These are phyloP conservation scores for Solanum piurae DNA, from an alignment of 257 asterid species.

Conservation along the genomic window DNA sequence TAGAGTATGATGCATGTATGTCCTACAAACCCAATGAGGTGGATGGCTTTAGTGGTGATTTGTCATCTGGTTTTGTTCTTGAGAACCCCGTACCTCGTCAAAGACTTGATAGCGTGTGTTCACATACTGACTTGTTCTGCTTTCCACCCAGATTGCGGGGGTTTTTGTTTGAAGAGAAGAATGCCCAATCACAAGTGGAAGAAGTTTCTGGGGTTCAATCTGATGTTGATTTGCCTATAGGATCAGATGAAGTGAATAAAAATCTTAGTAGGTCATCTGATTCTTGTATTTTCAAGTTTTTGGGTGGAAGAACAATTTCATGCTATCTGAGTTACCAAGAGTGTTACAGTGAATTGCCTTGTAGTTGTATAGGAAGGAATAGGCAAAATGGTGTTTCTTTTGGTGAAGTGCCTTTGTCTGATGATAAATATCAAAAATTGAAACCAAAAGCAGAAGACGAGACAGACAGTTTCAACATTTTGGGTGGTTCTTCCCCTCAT, in stretches of 20 bases:
- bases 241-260: slow-evolving; percentile 12
- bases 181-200: slow-evolving; percentile 5
- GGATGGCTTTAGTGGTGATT: slow-evolving; percentile 17
- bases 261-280: slow-evolving; percentile 30
- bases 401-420: slow-evolving; percentile 21
- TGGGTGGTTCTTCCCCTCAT: slow-evolving; percentile 25
- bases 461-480: slow-evolving; percentile 14
- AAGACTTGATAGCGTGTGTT: slow-evolving; percentile 29
- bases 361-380: slow-evolving; percentile 5
- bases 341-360: slow-evolving; percentile 14
- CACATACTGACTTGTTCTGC: slow-evolving; percentile 42
- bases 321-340: slow-evolving; percentile 35
- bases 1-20: slow-evolving; percentile 28
- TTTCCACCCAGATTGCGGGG: slow-evolving; percentile 57
- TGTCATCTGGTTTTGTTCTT: slow-evolving; percentile 12
- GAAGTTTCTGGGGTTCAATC: slow-evolving; percentile 21
- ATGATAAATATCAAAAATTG: slow-evolving; percentile 6
- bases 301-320: slow-evolving; percentile 38
- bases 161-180: slow-evolving; percentile 10
- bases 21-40: slow-evolving; percentile 9
- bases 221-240: slow-evolving; percentile 14
- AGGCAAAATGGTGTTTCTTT: slow-evolving; percentile 19
- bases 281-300: slow-evolving; percentile 30
- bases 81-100: slow-evolving; percentile 11
- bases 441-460: slow-evolving; percentile 16